Evolutionary conservation across 2,329 filamentous ascomycete genomes (phyloP).

Genomic region (Neofusicoccum laricinum): DNA sequence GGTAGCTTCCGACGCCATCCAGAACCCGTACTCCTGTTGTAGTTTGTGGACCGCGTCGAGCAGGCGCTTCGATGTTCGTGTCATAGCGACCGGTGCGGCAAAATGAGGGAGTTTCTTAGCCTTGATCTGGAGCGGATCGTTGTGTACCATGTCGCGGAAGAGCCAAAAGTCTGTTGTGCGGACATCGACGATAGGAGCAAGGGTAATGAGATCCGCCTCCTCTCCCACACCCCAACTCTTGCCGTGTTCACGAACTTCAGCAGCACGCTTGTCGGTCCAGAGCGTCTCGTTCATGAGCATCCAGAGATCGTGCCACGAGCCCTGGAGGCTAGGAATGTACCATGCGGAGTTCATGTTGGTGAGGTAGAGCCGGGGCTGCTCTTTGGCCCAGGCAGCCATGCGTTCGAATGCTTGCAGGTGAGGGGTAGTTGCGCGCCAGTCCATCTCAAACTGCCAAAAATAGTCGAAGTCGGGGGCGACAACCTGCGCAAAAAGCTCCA

Average conservation of each 20-base stretch:
- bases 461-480: constrained; percentile 77
- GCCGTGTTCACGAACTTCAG: constrained; percentile 71
- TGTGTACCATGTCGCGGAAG: constrained; percentile 52
- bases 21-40: constrained; percentile 82
- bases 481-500: constrained; percentile 69
- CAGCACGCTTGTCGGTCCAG: constrained; percentile 41
- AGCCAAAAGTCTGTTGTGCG: constrained; percentile 71
- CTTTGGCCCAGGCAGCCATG: constrained; percentile 52
- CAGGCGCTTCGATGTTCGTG: constrained; percentile 76
- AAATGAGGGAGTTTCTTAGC: constrained; percentile 61
- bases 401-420: constrained; percentile 76
- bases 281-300: constrained; percentile 39
- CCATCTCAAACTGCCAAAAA: constrained; percentile 84
- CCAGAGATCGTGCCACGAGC: constrained; percentile 47
- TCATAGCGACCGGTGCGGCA: constrained; percentile 63
- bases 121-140: constrained; percentile 68
- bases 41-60: constrained; percentile 80
- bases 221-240: constrained; percentile 86
- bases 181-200: constrained; percentile 90
- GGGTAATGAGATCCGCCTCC: constrained; percentile 85
- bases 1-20: constrained; percentile 97
- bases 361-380: constrained; percentile 56
- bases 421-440: constrained; percentile 74
- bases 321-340: constrained; percentile 54
- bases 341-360: constrained; percentile 58